A percentile compares a stretch with the other conserved stretches of the same genome.
Conservation (phyloP, 2,329 filamentous ascomycete species). For the Alternaria burnsii region DNA sequence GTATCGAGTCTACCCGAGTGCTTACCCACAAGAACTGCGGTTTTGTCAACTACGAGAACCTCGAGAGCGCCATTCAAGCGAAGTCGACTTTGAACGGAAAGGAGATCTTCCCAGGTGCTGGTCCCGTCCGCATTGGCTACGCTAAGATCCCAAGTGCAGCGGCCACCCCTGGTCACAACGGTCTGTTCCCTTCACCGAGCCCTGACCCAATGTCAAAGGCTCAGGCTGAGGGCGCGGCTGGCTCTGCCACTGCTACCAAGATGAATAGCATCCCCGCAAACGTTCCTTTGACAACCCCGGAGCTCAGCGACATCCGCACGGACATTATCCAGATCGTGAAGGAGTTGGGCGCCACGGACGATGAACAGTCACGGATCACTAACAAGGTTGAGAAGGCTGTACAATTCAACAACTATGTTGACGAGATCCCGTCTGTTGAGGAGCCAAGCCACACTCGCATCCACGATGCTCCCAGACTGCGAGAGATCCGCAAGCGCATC, state of each 20-base stretch:
- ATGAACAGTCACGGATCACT: slow-evolving; percentile 77
- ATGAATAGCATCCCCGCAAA: slow-evolving; percentile 52
- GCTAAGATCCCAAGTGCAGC: slow-evolving; percentile 93
- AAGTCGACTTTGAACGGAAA: slow-evolving; percentile 91
- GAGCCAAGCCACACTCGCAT: slow-evolving; percentile 89
- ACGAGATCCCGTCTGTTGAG: slow-evolving; percentile 87
- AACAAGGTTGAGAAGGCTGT: slow-evolving; percentile 79
- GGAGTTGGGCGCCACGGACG: slow-evolving; percentile 85
- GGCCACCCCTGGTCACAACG: slow-evolving; percentile 86
- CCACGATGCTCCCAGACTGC: slow-evolving; percentile 91
- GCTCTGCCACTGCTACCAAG: slow-evolving; percentile 46
- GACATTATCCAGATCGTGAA: slow-evolving; percentile 87
- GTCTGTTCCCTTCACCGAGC: slow-evolving; percentile 87
- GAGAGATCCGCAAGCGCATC: slow-evolving; percentile 96
- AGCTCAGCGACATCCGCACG: slow-evolving; percentile 77
- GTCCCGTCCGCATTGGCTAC: slow-evolving; percentile 94
- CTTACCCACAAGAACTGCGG: slow-evolving; percentile 99
- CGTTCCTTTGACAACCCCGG: slow-evolving; percentile 71
- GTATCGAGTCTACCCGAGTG: slow-evolving; percentile 89
- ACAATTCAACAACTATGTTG: slow-evolving; percentile 72
- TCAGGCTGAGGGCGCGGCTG: slow-evolving; percentile 53
- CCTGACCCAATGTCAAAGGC: slow-evolving; percentile 78
- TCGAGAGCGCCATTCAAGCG: slow-evolving; percentile 90
- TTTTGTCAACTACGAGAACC: slow-evolving; percentile 94
- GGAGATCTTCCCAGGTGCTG: slow-evolving; percentile 97